A percentile compares a stretch with the other conserved stretches of the same genome.
Evolutionary conservation across 768 basidiomycete species (phyloP).

Genomic region (Aureoboletus auriporus): DNA sequence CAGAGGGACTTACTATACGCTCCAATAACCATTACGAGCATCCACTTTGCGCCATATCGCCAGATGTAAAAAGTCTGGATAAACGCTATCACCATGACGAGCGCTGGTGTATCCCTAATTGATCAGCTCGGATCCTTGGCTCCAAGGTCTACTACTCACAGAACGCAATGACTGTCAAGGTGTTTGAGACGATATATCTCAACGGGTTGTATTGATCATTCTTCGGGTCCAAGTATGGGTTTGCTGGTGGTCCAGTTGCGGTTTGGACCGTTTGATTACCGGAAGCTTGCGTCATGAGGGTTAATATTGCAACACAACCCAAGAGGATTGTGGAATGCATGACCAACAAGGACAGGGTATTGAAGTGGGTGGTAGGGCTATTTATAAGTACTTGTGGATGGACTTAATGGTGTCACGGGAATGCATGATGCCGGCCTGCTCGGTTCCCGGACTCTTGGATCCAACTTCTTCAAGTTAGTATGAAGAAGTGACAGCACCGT

Average conservation of each 20-base stretch:
- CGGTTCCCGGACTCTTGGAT: too few species aligned
- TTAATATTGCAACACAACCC: not conserved
- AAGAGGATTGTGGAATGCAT: constrained; percentile 3
- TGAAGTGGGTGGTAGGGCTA: not conserved
- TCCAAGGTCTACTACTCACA: constrained; percentile 26
- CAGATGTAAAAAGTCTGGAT: constrained; percentile 40
- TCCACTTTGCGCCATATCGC: constrained; percentile 50
- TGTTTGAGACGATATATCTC: constrained; percentile 53
- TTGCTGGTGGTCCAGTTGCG: not conserved
- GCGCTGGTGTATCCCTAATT: constrained; percentile 14
- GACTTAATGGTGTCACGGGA: too few species aligned
- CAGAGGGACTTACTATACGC: constrained; percentile 42
- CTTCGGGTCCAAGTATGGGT: constrained; percentile 37
- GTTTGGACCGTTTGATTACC: not conserved
- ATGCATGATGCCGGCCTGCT: too few species aligned
- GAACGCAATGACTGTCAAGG: constrained; percentile 47
- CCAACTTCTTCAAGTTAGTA: too few species aligned
- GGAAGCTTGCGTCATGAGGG: not conserved
- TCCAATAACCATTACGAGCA: constrained; percentile 62
- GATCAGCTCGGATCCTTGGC: not conserved
- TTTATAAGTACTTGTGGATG: not conserved
- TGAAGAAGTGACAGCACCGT: too few species aligned
- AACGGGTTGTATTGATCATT: constrained; percentile 52
- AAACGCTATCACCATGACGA: constrained; percentile 37
- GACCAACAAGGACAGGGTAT: not conserved